These are phyloP conservation scores for Hermanozyma aechmeae DNA, from an alignment of 805 yeast genomes.

Conservation along the genomic window DNA sequence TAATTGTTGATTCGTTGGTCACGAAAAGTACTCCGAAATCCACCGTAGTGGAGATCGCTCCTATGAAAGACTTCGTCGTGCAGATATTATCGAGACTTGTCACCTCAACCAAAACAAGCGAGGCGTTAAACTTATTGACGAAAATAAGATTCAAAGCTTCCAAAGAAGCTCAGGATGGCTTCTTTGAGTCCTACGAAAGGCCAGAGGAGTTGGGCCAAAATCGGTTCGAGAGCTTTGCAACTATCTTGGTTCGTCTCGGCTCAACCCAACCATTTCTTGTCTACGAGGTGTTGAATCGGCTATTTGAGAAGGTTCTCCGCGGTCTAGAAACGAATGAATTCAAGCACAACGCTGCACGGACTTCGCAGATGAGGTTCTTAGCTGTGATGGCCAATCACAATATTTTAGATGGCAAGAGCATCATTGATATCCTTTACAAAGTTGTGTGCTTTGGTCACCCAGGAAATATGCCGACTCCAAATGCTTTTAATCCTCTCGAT, in stretches of 20 bases:
- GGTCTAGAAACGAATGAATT: constrained; percentile 63
- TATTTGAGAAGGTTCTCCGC: constrained; percentile 52
- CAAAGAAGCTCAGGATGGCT: constrained; percentile 20
- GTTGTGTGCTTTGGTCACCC: constrained; percentile 61
- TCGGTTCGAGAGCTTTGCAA: constrained; percentile 41
- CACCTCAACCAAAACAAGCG: constrained; percentile 1
- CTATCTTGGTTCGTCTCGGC: constrained; percentile 24
- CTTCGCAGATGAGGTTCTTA: constrained; percentile 53
- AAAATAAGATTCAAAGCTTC: constrained; percentile 39
- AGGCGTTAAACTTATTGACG: constrained; percentile 12
- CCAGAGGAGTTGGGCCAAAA: constrained; percentile 59
- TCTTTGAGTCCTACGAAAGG: constrained; percentile 38
- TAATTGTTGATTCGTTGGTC: constrained; percentile 40
- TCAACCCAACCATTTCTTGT: constrained; percentile 30
- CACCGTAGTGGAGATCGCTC: constrained; percentile 1
- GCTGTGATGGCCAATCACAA: constrained; percentile 45
- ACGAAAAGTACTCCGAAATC: not conserved
- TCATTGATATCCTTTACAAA: constrained; percentile 45
- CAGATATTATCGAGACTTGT: constrained; percentile 7
- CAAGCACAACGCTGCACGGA: constrained; percentile 46
- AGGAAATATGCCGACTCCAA: constrained; percentile 46
- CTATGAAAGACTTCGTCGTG: constrained; percentile 5
- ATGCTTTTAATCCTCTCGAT: constrained; percentile 41
- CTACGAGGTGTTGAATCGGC: constrained; percentile 45
- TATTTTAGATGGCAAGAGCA: constrained; percentile 35